Evolutionary conservation across 2,329 filamentous ascomycete species (phyloP), one percentile per base, ranked within the genome.

Genomic region (Scedosporium aurantiacum): DNA sequence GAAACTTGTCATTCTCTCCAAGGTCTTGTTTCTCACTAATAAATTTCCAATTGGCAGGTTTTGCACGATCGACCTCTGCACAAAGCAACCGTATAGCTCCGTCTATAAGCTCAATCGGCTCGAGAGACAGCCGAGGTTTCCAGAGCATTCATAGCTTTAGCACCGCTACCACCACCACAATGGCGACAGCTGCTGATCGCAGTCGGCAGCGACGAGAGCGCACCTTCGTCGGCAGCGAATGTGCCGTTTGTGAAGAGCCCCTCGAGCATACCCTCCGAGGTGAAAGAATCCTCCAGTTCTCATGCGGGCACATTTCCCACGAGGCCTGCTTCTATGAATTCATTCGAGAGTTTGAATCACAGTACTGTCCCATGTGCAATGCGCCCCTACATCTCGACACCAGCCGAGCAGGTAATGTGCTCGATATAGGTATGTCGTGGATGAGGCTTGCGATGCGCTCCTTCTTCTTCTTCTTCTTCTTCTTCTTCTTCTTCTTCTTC

Each of bases 241-340:
- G 94, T 75, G 90, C 92, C 58, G 92, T 97, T 16, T 99, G 94
- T 72, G 94, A 99, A 73, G 94, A 99, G 76, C 92, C 92, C 2
- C 78, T 99, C 64, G 94, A 97, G 74, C 93, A 97, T 73, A 99
- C 91, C 3, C 81, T 99, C 56, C 89, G 90, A 58, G 94, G 94
- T 63, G 94, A 99, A 77, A 86, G 91, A 66, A 91, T 99, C 64
- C 79, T 99, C 60, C 94, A 97, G 72, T 94, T 99, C 69, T 95
- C 92, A 5, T 99, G 94, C 75, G 84, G 87, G n/a, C 94, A 99
- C 74, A 93, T 99, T 63, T 91, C 93, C 10, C 94, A 99, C 72
- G 94, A 97, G 74, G 94, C 93, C 41, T 99, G 94, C 75, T 97
- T 99, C 72, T 97, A 97, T 76, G 94, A 99, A 74, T 97, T 95